These are phyloP conservation scores for Tylopilus vinaceipallidus DNA, from an alignment of 768 basidiomycete species.

Conservation along the genomic window DNA sequence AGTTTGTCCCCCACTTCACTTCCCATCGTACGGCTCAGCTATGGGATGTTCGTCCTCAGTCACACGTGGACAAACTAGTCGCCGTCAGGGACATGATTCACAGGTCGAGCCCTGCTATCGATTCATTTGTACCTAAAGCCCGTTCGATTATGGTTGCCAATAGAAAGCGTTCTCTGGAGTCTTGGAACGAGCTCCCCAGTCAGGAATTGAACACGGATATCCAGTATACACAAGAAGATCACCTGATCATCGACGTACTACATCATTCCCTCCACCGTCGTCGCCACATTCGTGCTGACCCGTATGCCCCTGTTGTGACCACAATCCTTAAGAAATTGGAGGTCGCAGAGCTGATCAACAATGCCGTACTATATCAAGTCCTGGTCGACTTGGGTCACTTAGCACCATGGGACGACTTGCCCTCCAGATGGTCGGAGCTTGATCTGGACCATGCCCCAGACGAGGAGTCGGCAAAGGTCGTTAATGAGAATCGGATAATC, in stretches of 20 bases:
- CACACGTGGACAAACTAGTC: conserved; percentile 51
- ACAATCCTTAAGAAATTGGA: conserved; percentile 59
- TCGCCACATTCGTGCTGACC: conserved; percentile 57
- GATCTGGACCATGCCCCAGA: conserved; percentile 22
- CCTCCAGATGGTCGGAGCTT: conserved; percentile 39
- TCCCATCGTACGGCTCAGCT: conserved; percentile 46
- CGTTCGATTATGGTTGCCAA: conserved; percentile 38
- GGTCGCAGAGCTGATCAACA: conserved; percentile 31
- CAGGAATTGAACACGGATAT: conserved; percentile 24
- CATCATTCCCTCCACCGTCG: conserved; percentile 47
- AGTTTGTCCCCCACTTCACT: conserved; percentile 51
- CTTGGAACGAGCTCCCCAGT: conserved; percentile 32
- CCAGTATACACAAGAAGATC: conserved; percentile 53
- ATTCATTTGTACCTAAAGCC: conserved; percentile 52
- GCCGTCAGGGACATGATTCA: conserved; percentile 50
- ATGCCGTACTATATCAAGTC: conserved; percentile 39
- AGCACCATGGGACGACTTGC: conserved; percentile 78
- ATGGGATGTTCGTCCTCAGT: conserved; percentile 63
- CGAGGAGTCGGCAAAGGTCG: conserved; percentile 31
- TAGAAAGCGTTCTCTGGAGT: conserved; percentile 27
- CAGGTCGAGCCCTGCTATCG: conserved; percentile 37
- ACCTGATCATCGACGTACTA: conserved; percentile 57
- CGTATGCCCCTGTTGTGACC: conserved; percentile 51
- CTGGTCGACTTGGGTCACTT: conserved; percentile 72
- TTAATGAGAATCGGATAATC: conserved; percentile 31